Conservation (phyloP, 1,284 basidiomycete species). For the Waitea zeae region DNA sequence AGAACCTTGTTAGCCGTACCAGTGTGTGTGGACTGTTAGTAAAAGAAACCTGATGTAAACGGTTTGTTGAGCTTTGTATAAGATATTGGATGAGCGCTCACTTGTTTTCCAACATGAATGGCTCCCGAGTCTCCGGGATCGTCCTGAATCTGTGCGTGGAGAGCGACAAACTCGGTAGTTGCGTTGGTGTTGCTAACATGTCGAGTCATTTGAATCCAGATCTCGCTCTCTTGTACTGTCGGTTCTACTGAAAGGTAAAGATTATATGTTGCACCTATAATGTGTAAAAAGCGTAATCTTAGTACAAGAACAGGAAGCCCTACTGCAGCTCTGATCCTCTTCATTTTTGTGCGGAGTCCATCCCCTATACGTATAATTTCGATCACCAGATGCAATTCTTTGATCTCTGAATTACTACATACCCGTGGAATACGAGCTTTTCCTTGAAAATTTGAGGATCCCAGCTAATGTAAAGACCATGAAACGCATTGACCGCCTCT, state of each 20-base stretch:
- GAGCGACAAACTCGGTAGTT: slow-evolving; percentile 52
- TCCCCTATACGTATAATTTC: too few relatives aligned
- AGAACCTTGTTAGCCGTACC: slow-evolving; percentile 20
- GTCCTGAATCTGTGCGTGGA: slow-evolving; percentile 39
- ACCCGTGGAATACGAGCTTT: slow-evolving; percentile 51
- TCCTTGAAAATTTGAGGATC: slow-evolving; percentile 47
- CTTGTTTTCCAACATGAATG: neutral
- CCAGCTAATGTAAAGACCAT: slow-evolving; percentile 83
- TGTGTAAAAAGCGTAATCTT: too few relatives aligned
- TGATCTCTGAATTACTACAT: too few relatives aligned
- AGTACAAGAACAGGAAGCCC: too few relatives aligned
- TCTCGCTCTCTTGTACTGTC: too few relatives aligned
- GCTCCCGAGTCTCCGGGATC: slow-evolving; percentile 9
- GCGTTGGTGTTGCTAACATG: slow-evolving; percentile 47
- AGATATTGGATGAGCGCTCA: too few relatives aligned
- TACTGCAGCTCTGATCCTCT: too few relatives aligned
- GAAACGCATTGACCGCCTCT: slow-evolving; percentile 56
- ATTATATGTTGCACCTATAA: too few relatives aligned
- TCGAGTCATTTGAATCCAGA: slow-evolving; percentile 73
- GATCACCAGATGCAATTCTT: too few relatives aligned
- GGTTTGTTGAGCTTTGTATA: neutral
- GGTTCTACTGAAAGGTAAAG: too few relatives aligned
- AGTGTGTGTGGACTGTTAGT: slow-evolving; percentile 62
- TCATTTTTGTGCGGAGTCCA: too few relatives aligned
- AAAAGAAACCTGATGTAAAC: slow-evolving; percentile 1